Evolutionary conservation across 352 stramenopile genomes (phyloP), one percentile per base, ranked within the genome.

Genomic region (Halophytophthora batemanensis): DNA sequence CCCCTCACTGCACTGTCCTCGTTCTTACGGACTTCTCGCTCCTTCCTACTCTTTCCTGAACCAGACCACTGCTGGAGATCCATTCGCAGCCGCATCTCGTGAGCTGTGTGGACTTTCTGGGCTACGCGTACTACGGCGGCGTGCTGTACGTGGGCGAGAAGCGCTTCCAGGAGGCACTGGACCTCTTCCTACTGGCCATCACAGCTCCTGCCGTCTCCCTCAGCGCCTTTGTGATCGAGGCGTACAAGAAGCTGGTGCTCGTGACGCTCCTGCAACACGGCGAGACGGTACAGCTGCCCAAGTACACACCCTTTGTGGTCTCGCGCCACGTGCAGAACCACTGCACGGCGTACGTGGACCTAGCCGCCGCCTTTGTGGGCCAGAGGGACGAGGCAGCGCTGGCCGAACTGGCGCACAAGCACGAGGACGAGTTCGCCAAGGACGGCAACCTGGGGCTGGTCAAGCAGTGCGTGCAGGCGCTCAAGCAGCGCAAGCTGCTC

Each of bases 71-170:
- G 19, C 71, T 87, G 61, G 82, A 93, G 58, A 68, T 90, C 37
- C 79, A 92, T 43, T 45, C 71, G 17, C 71, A 87, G 56, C 48
- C 64, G 34, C 66, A 82, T 50, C 49, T 84, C 0, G 59, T 91
- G 38, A 72, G 35, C 10, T 43, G 60, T 15, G 76, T 88, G 17
- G 78, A 93, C 60, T 85, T 93, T 48, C 56, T 93, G 44, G 62
- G 77, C 44, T 95, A 95, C 53, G 77, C 78, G 43, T 95, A 93
- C 69, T 93, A 93, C 51, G 83, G 79, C 38, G 86, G 81, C 12
- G 43, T 91, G 37, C 48, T 93, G 17, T 84, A 78, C 46, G 51
- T 90, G 12, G 83, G 86, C 1, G 61, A 90, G 59, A 93, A 93
- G 64, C 71, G 74, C 18, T 92, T 82, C 51, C 68, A 84, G 38